Evolutionary conservation across 768 basidiomycete genomes (phyloP).

Genomic region (Nidula microcarpa): DNA sequence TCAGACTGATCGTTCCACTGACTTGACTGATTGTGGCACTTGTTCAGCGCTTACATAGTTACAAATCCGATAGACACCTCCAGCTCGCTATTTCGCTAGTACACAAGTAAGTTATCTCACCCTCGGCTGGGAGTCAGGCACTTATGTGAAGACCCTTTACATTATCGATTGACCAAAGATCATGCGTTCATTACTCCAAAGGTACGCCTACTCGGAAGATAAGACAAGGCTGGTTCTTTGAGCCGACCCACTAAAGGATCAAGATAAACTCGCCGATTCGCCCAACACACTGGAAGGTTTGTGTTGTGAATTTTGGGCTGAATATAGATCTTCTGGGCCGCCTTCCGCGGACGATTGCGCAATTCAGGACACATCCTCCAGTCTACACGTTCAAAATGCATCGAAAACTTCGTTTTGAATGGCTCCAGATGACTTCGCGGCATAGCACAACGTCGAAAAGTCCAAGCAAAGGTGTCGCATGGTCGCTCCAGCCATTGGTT

Average conservation of each 20-base stretch:
- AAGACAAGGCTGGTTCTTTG: neutral
- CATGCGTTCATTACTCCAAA: constrained; percentile 1
- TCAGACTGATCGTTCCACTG: constrained; percentile 8
- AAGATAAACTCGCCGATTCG: constrained; percentile 33
- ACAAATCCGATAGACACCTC: neutral
- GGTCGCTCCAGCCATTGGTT: constrained; percentile 23
- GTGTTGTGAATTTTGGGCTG: constrained; percentile 27
- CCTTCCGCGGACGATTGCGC: constrained; percentile 46
- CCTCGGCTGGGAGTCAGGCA: too few relatives aligned
- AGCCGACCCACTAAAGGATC: constrained; percentile 7
- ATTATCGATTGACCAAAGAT: neutral
- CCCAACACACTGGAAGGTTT: constrained; percentile 39
- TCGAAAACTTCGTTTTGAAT: constrained; percentile 21
- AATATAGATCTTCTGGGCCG: constrained; percentile 35
- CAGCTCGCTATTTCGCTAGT: neutral
- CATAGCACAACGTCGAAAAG: neutral
- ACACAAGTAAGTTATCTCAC: too few relatives aligned
- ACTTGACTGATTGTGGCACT: constrained; percentile 36
- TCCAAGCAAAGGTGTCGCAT: constrained; percentile 10
- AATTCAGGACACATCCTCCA: constrained; percentile 25
- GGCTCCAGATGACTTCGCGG: constrained; percentile 12
- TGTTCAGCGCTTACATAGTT: constrained; percentile 14
- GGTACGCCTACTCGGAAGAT: neutral
- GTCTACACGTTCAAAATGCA: constrained; percentile 27
- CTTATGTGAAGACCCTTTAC: too few relatives aligned